Conservation (phyloP, 805 yeast species). For the Nakazawaea ishiwadae region DNA sequence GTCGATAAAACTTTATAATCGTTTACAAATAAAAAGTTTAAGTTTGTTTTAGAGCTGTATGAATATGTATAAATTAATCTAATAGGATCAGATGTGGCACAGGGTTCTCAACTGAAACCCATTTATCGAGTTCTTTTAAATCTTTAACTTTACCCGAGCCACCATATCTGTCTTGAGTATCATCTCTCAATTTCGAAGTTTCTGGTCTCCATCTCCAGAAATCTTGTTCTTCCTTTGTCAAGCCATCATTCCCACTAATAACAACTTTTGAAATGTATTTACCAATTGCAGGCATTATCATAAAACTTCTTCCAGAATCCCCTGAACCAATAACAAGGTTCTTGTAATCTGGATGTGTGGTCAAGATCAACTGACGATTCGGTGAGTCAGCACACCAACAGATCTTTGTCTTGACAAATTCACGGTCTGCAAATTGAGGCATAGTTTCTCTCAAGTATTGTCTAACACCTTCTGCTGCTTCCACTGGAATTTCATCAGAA, state of each 20-base stretch:
- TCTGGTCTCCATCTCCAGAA: constrained; percentile 18
- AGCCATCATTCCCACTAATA: constrained; percentile 15
- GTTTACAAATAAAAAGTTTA: no score
- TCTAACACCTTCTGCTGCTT: constrained; percentile 10
- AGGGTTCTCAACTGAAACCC: constrained; percentile 20
- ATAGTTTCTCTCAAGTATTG: constrained; percentile 16
- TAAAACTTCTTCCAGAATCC: constrained; percentile 23
- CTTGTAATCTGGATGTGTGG: constrained; percentile 17
- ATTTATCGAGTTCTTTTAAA: constrained; percentile 20
- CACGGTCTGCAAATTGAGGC: constrained; percentile 18
- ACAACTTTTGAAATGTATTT: constrained; percentile 18
- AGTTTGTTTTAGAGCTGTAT: no score
- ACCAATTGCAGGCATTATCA: constrained; percentile 23
- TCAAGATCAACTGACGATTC: constrained; percentile 19
- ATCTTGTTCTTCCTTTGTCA: constrained; percentile 14
- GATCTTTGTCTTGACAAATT: constrained; percentile 18
- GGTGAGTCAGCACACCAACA: constrained; percentile 26
- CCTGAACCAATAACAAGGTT: constrained; percentile 20
- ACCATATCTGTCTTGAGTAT: constrained; percentile 24
- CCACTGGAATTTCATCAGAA: constrained; percentile 11
- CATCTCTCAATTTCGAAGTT: constrained; percentile 13
- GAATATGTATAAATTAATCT: no score
- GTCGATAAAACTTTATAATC: no score
- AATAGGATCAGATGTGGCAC: constrained; percentile 15
- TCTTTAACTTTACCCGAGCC: constrained; percentile 25